Percentiles rank a stretch among this genome's conserved stretches.
Evolutionary conservation across 495 filamentous ascomycete species (phyloP).

Genomic region (Poronia punctata): DNA sequence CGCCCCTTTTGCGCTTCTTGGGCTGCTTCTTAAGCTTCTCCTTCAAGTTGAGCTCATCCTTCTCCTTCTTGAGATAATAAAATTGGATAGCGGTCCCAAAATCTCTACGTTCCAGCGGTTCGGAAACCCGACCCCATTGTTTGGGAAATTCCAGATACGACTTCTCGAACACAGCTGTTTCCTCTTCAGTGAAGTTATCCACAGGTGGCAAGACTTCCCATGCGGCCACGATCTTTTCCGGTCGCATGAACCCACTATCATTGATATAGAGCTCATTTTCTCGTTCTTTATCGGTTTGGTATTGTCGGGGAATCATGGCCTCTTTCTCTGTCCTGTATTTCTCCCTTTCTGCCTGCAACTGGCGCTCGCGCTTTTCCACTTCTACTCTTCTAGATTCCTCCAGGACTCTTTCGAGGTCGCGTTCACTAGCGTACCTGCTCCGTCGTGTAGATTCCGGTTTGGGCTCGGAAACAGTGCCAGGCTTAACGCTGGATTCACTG

Average conservation of each 20-base stretch:
- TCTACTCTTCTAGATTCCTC: conserved; percentile 70
- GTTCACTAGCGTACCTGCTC: conserved; percentile 55
- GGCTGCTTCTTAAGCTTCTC: conserved; percentile 70
- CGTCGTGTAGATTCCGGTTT: conserved; percentile 57
- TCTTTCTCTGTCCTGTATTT: conserved; percentile 75
- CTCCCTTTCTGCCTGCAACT: conserved; percentile 60
- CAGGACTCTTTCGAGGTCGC: conserved; percentile 69
- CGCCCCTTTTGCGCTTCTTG: conserved; percentile 52
- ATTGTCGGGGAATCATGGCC: conserved; percentile 76
- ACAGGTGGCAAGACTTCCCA: conserved; percentile 69
- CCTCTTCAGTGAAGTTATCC: conserved; percentile 77
- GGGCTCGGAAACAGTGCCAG: conserved; percentile 39
- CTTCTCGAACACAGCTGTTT: conserved; percentile 70
- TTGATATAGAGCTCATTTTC: conserved; percentile 58
- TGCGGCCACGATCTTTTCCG: conserved; percentile 56
- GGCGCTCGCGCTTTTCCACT: conserved; percentile 64
- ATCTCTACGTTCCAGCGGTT: conserved; percentile 60
- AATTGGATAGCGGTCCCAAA: conserved; percentile 87
- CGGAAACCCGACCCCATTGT: conserved; percentile 86
- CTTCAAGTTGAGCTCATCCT: conserved; percentile 80
- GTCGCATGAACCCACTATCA: conserved; percentile 60
- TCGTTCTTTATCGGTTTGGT: conserved; percentile 43
- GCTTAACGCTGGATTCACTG: conserved; percentile 20
- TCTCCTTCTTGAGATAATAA: conserved; percentile 93
- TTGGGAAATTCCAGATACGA: conserved; percentile 78